Conservation (phyloP, 2,329 filamentous ascomycete species). For the Rhynchosporium secalis region DNA sequence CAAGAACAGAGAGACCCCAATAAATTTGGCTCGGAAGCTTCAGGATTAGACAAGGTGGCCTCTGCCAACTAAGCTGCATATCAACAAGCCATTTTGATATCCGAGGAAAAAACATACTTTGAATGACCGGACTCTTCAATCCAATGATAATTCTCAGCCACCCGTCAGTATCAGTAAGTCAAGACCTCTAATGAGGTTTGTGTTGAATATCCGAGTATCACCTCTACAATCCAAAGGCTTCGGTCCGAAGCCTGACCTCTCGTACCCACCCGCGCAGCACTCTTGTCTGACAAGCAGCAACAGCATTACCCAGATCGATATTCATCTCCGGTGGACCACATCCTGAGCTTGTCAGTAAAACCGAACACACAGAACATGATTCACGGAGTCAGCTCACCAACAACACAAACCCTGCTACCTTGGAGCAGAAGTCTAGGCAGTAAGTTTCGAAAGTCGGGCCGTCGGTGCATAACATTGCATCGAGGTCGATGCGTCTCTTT, state of each 20-base stretch:
- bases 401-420: background rate
- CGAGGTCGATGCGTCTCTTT: too few relatives aligned
- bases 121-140: too few relatives aligned
- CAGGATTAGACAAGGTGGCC: too few relatives aligned
- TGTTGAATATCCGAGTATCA: background rate
- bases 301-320: background rate
- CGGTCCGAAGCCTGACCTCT: conserved; percentile 2
- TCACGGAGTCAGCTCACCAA: background rate
- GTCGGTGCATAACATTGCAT: background rate
- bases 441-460: background rate
- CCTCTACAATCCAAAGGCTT: background rate
- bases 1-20: too few relatives aligned
- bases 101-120: too few relatives aligned
- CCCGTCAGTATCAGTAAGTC: too few relatives aligned
- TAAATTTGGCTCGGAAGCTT: too few relatives aligned
- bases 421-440: background rate
- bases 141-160: too few relatives aligned
- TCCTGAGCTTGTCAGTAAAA: background rate
- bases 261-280: background rate
- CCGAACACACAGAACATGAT: too few relatives aligned
- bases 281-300: background rate
- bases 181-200: too few relatives aligned
- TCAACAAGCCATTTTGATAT: background rate
- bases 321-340: background rate
- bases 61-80: background rate